phyloP scores from a whole-genome alignment of 2,329 filamentous ascomycete genomes.

The Dothideomycetes sp. region DNA sequence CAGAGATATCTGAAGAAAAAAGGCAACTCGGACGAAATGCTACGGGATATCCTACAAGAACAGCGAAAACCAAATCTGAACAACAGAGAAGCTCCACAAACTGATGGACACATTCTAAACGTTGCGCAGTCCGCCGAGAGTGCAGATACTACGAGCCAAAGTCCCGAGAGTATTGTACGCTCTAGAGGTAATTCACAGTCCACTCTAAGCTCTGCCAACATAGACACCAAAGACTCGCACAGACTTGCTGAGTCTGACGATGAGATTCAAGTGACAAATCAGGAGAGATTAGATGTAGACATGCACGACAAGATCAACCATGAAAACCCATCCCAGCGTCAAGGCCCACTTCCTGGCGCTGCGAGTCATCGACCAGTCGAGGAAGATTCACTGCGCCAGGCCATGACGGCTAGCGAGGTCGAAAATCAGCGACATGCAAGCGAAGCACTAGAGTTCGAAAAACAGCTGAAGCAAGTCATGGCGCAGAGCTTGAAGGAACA shows the following conservation, averaged over 20 bases:
- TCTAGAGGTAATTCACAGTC: neutral
- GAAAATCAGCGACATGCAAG: constrained; percentile 7
- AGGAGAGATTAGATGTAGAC: too few relatives aligned
- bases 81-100: neutral
- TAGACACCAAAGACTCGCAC: neutral
- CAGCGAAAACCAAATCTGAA: neutral
- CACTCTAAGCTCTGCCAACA: neutral
- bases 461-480: too few relatives aligned
- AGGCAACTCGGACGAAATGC: constrained; percentile 40
- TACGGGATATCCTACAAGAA: constrained; percentile 21
- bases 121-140: neutral
- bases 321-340: neutral
- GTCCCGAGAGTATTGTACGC: neutral
- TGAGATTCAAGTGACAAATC: too few relatives aligned
- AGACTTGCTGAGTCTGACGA: neutral
- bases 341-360: too few relatives aligned
- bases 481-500: too few relatives aligned
- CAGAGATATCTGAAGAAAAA: constrained; percentile 46
- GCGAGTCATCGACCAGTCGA: neutral
- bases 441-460: neutral
- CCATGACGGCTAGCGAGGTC: constrained; percentile 9
- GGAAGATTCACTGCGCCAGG: neutral
- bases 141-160: neutral
- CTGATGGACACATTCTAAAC: neutral
- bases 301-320: too few relatives aligned